These are phyloP conservation scores for Trypanosoma rangeli DNA, from an alignment of 208 protist species.

Conservation along the genomic window DNA sequence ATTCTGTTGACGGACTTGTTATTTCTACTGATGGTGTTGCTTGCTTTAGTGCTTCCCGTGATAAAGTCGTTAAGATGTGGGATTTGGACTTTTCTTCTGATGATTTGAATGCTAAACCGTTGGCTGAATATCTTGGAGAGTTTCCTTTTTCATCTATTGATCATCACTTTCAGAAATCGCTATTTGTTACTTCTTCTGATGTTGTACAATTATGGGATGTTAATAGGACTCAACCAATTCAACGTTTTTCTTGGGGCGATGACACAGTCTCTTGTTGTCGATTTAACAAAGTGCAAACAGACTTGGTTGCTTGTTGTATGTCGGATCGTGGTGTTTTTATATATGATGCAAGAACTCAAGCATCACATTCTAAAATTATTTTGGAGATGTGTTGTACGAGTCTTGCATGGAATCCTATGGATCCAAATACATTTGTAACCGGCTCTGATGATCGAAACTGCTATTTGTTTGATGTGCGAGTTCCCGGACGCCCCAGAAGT, in stretches of 20 bases:
- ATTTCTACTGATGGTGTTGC: slow-evolving; percentile 89
- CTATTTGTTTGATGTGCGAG: slow-evolving; percentile 98
- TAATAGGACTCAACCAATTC: slow-evolving; percentile 92
- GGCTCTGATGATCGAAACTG: slow-evolving; percentile 97
- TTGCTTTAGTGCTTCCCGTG: slow-evolving; percentile 93
- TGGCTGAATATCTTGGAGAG: slow-evolving; percentile 90
- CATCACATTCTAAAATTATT: slow-evolving; percentile 93
- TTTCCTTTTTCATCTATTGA: slow-evolving; percentile 94
- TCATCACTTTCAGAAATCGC: slow-evolving; percentile 85
- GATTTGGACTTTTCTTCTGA: slow-evolving; percentile 68
- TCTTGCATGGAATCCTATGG: slow-evolving; percentile 97
- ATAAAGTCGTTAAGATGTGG: slow-evolving; percentile 97
- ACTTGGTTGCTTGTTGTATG: slow-evolving; percentile 91
- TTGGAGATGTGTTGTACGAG: slow-evolving; percentile 93
- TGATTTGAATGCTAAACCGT: slow-evolving; percentile 47
- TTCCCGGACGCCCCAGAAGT: slow-evolving; percentile 89
- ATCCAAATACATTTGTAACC: slow-evolving; percentile 96
- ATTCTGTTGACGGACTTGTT: slow-evolving; percentile 93
- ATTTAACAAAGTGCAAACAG: slow-evolving; percentile 95
- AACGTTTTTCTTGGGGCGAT: slow-evolving; percentile 94
- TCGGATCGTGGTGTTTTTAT: slow-evolving; percentile 93
- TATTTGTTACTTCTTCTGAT: slow-evolving; percentile 94
- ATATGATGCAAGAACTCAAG: slow-evolving; percentile 93
- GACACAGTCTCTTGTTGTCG: slow-evolving; percentile 87
- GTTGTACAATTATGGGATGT: slow-evolving; percentile 92